Conservation (phyloP, 306 rosid genomes). For the Fragaria nilgerrensis region DNA sequence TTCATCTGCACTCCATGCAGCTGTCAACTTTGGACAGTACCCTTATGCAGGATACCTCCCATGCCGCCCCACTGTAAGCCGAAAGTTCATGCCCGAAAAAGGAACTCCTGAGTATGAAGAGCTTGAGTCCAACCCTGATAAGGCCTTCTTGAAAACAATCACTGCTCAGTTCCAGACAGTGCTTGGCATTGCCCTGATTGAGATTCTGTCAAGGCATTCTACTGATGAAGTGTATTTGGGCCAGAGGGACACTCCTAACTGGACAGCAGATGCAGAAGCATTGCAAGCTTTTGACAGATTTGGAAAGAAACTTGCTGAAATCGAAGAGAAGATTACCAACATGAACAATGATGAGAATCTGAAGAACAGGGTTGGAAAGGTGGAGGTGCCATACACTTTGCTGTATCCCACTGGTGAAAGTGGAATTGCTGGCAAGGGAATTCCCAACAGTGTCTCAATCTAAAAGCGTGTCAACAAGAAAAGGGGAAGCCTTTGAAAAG, state of each 20-base stretch:
- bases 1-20: constrained; percentile 72
- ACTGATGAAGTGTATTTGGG: constrained; percentile 60
- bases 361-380: constrained; percentile 62
- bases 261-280: constrained; percentile 54
- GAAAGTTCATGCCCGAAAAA: constrained; percentile 52
- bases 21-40: constrained; percentile 65
- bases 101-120: constrained; percentile 56
- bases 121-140: constrained; percentile 38
- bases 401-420: constrained; percentile 59
- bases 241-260: constrained; percentile 46
- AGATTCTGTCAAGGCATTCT: constrained; percentile 59
- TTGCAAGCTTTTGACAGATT: constrained; percentile 53
- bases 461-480: constrained; percentile 16
- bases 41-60: constrained; percentile 70
- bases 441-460: constrained; percentile 81
- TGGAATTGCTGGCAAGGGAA: constrained; percentile 76
- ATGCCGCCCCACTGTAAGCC: constrained; percentile 60
- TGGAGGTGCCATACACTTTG: constrained; percentile 65
- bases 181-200: constrained; percentile 51
- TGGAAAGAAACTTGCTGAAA: constrained; percentile 42
- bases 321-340: constrained; percentile 42
- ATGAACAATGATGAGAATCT: constrained; percentile 49
- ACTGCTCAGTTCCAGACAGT: constrained; percentile 52
- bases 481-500: not conserved
- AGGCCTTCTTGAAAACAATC: constrained; percentile 47